These are phyloP conservation scores for Grosmannia serpens DNA, from an alignment of 2,329 filamentous ascomycete genomes.

Conservation along the genomic window DNA sequence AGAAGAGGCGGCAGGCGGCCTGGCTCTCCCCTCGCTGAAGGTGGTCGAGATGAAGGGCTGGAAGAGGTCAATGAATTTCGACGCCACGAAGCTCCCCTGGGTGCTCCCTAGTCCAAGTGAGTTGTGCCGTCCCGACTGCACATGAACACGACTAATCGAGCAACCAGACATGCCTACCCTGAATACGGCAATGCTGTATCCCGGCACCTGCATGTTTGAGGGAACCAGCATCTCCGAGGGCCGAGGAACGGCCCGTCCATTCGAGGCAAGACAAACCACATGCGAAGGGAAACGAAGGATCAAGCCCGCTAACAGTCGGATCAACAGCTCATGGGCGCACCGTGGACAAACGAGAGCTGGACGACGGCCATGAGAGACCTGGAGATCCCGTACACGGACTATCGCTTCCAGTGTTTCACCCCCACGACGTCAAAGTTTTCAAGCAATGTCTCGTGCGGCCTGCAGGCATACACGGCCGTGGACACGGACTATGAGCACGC, in stretches of 20 bases:
- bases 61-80: not conserved
- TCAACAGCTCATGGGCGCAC: not conserved
- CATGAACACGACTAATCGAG: not conserved
- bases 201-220: not conserved
- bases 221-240: not conserved
- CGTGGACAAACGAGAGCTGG: not conserved
- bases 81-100: not conserved
- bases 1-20: not conserved
- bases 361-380: not conserved
- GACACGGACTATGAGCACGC: not conserved
- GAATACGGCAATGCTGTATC: not conserved
- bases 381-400: not conserved
- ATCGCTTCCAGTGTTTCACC: not conserved
- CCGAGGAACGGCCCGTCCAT: not conserved
- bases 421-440: not conserved
- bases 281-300: too few species aligned
- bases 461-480: not conserved
- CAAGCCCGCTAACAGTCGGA: too few species aligned
- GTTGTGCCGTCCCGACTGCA: not conserved
- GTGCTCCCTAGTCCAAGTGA: not conserved
- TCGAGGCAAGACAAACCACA: not conserved
- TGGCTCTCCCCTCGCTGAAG: not conserved
- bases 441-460: not conserved
- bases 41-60: not conserved
- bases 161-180: not conserved